phyloP scores from a whole-genome alignment of 768 basidiomycete species.

The Naganishia onofrii region DNA sequence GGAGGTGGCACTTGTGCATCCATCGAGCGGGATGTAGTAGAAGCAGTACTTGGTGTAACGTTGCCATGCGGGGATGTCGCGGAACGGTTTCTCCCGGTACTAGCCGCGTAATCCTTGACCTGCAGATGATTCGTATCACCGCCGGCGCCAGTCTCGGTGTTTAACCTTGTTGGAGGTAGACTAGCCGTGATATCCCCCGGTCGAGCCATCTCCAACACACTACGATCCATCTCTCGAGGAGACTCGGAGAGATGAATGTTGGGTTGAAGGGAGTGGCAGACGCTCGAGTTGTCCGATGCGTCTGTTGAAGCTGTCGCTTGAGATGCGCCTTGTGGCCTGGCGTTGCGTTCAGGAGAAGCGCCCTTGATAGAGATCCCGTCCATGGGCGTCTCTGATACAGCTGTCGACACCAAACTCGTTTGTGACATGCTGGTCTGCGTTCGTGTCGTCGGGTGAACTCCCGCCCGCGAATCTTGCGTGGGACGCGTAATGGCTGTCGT shows the following conservation, averaged over 20 bases:
- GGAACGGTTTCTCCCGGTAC: conserved; percentile 18
- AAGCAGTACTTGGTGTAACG: background rate
- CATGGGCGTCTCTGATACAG: conserved; percentile 13
- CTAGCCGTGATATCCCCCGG: conserved; percentile 72
- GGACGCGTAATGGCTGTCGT: conserved; percentile 35
- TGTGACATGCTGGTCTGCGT: conserved; percentile 8
- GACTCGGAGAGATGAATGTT: conserved; percentile 53
- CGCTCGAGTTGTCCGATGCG: conserved; percentile 15
- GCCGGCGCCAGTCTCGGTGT: conserved; percentile 27
- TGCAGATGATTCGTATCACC: conserved; percentile 16
- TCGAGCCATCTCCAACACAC: conserved; percentile 71
- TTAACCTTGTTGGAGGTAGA: conserved; percentile 52
- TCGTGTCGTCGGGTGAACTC: background rate
- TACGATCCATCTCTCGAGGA: conserved; percentile 62
- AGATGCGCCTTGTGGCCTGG: conserved; percentile 27
- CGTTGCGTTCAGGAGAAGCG: background rate
- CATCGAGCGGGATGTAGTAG: background rate
- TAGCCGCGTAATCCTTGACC: background rate
- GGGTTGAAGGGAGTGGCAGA: conserved; percentile 16
- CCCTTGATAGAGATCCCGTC: background rate
- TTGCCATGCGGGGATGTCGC: conserved; percentile 24
- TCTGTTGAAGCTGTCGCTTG: conserved; percentile 34
- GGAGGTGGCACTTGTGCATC: conserved; percentile 23
- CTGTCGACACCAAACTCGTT: conserved; percentile 19
- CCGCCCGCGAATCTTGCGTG: background rate